Conservation (phyloP, 1,284 basidiomycete genomes). For the Cystobasidium slooffiae region DNA sequence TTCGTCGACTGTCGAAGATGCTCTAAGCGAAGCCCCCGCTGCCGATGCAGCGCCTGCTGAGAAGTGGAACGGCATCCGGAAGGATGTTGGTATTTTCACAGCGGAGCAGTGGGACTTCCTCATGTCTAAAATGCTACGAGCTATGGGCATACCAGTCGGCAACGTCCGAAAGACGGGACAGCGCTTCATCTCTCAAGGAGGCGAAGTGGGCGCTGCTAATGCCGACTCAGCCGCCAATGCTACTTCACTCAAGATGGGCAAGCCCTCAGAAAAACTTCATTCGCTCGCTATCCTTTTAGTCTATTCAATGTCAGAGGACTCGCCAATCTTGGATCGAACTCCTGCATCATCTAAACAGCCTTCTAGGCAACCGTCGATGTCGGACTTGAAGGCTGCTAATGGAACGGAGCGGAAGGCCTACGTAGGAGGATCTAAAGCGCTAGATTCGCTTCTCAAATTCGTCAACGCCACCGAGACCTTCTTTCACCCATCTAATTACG, state of each 20-base stretch:
- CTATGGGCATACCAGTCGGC: slow-evolving; percentile 65
- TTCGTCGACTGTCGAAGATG: background rate
- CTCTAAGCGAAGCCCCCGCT: slow-evolving; percentile 9
- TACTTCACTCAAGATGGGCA: slow-evolving; percentile 72
- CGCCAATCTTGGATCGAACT: slow-evolving; percentile 59
- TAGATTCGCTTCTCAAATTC: slow-evolving; percentile 85
- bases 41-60: slow-evolving; percentile 33
- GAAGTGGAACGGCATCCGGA: slow-evolving; percentile 60
- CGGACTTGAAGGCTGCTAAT: slow-evolving; percentile 16
- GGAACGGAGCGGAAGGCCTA: slow-evolving; percentile 58
- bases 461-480: slow-evolving; percentile 91
- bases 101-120: slow-evolving; percentile 82
- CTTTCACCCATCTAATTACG: slow-evolving; percentile 70
- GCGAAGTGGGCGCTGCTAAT: slow-evolving; percentile 47
- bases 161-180: slow-evolving; percentile 36
- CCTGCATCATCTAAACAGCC: slow-evolving; percentile 40
- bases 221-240: slow-evolving; percentile 53
- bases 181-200: slow-evolving; percentile 49
- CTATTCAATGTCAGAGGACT: slow-evolving; percentile 88
- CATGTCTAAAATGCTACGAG: slow-evolving; percentile 81
- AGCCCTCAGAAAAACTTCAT: slow-evolving; percentile 70
- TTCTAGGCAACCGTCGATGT: slow-evolving; percentile 55
- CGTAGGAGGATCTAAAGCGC: slow-evolving; percentile 82
- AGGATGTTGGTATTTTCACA: slow-evolving; percentile 85
- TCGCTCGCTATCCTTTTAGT: slow-evolving; percentile 85